Conservation (phyloP, 352 stramenopile genomes). For the Phytophthora tentaculata region DNA sequence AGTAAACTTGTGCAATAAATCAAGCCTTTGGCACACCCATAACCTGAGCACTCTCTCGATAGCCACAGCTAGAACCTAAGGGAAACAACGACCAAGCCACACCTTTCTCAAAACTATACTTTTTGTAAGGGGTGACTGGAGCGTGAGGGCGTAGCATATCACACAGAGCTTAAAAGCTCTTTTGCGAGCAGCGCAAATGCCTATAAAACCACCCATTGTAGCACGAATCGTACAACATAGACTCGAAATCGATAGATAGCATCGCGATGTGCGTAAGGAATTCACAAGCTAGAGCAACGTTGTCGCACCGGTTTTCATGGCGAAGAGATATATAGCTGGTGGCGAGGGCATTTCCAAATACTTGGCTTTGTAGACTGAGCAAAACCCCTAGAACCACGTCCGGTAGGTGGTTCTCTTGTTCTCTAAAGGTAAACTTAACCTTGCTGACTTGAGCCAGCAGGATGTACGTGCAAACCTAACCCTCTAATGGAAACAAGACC, state of each 20-base stretch:
- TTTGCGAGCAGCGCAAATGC: slow-evolving; percentile 2
- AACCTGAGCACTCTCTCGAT: not conserved
- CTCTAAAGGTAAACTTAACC: not conserved
- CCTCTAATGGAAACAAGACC: not conserved
- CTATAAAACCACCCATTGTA: not conserved
- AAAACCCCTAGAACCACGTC: not conserved
- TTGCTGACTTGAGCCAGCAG: not conserved
- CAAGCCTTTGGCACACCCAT: not conserved
- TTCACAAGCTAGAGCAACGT: not conserved
- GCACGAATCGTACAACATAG: not conserved
- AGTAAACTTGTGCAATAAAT: not conserved
- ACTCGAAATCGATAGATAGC: not conserved
- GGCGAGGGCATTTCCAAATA: not conserved
- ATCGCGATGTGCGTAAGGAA: not conserved
- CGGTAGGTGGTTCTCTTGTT: not conserved
- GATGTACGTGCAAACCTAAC: not conserved
- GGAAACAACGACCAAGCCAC: not conserved
- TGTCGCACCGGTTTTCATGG: not conserved
- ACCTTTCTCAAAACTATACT: not conserved
- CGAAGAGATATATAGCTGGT: not conserved
- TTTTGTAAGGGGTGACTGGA: not conserved
- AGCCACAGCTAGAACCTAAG: not conserved
- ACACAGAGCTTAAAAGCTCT: not conserved
- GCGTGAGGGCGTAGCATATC: not conserved
- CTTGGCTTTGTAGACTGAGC: not conserved